Evolutionary conservation across 169 alveolate species (phyloP), one percentile per base, ranked within the genome.

Genomic region (Cryptosporidium muris): DNA sequence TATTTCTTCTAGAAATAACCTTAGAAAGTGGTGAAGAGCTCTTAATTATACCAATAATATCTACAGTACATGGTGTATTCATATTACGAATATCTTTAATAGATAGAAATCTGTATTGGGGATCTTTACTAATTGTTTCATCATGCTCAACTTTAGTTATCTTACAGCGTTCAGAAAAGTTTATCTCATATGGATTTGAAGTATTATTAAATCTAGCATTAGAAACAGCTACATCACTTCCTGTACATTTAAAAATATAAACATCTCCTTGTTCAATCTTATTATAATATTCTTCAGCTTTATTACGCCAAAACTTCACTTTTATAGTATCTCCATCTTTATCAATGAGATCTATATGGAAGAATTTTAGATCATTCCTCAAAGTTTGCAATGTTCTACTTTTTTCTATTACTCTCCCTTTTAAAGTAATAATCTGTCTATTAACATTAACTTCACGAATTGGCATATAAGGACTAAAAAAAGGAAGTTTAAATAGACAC

Each of bases 381-480:
- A 74, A 58, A 5, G 74, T 74, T 34, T 74, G 85, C 2, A 74
- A 68, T 16, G 85, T 47, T 2, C 62, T 47, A 74, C 85, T 74
- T 48, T 74, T 74, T 34, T 74, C 74, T 45, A 74, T 51, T 37
- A 74, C 51, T 43, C 85, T 66, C 51, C 85, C 85, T 38, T 74
- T 74, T 45, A 74, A 45, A 1, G 85, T 12, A 25, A 74, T 74
- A 25, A 51, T 45, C 51, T 74, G 85, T 49, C 85, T 74, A 42
- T 74, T 74, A 36, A 58, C 85, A 74, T 74, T 74, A 7, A 74
- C 85, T 8, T 74, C 85, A 47, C 85, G 54, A 38, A 74, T 74
- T 45, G 85, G 85, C 85, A 74, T 74, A 58, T 58, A 74, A 43
- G 49, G 34, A 34, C 85, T 74, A 47, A 47, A 25, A 16, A 60